Conservation (phyloP, 2,329 filamentous ascomycete genomes). For the Trichoderma sp. region DNA sequence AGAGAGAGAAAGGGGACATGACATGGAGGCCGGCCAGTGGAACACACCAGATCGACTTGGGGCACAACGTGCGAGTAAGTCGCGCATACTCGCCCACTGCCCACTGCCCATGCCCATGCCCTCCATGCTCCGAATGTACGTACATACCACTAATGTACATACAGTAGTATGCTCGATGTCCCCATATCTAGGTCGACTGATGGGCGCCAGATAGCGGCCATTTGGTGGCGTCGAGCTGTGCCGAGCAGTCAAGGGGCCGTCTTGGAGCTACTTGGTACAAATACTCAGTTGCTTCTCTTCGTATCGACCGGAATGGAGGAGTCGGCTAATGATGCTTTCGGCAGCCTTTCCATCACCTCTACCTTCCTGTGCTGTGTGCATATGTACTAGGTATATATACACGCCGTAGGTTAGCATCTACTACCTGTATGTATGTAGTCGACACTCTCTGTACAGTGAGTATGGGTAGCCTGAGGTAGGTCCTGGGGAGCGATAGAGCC, state of each 20-base stretch:
- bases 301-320: neutral
- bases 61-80: constrained; percentile 9
- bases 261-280: neutral
- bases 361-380: neutral
- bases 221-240: neutral
- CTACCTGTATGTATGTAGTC: too few relatives aligned
- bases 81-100: neutral
- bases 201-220: neutral
- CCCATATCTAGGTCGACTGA: neutral
- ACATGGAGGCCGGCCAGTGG: constrained; percentile 10
- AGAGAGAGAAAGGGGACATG: constrained; percentile 4
- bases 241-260: neutral
- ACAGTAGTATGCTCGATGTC: neutral
- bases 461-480: too few relatives aligned
- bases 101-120: too few relatives aligned
- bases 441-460: too few relatives aligned
- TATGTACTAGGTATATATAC: neutral
- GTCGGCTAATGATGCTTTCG: neutral
- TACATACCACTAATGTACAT: too few relatives aligned
- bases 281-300: neutral
- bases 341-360: neutral
- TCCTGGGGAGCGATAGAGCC: neutral
- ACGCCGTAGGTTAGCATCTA: neutral
- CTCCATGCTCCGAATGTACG: too few relatives aligned
- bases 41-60: constrained; percentile 13